phyloP scores from a whole-genome alignment of 2,329 filamentous ascomycete species.

The Paecilomyces formosus region DNA sequence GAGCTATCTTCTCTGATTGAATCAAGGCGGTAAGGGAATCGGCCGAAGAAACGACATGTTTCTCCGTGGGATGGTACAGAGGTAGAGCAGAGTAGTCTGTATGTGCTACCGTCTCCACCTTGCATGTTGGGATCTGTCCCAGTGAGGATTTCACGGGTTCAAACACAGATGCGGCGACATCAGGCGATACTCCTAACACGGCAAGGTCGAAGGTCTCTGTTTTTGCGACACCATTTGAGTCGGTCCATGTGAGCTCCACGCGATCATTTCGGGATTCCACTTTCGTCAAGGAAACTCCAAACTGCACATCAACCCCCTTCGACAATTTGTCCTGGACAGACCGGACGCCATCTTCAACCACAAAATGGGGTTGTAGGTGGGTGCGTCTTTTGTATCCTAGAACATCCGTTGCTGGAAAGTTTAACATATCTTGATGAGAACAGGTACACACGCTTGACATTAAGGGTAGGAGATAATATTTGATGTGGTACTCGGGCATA shows the following conservation, averaged over 20 bases:
- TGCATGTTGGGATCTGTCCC: conserved; percentile 40
- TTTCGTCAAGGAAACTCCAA: conserved; percentile 6
- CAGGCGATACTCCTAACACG: conserved; percentile 49
- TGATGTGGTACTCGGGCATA: conserved; percentile 41
- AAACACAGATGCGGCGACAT: conserved; percentile 45
- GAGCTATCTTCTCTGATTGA: background rate
- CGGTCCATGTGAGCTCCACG: conserved; percentile 4
- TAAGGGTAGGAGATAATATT: conserved; percentile 48
- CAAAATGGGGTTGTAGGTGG: conserved; percentile 12
- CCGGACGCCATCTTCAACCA: conserved; percentile 12
- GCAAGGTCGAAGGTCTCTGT: conserved; percentile 44
- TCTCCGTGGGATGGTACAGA: conserved; percentile 1
- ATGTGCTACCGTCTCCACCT: conserved; percentile 44
- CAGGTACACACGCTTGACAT: conserved; percentile 41
- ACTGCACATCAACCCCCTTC: conserved; percentile 6
- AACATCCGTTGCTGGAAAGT: conserved; percentile 14
- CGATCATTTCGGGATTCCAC: conserved; percentile 3
- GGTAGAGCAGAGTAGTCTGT: conserved; percentile 19
- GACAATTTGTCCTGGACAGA: conserved; percentile 9
- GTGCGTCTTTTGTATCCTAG: conserved; percentile 14
- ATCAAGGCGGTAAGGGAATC: conserved; percentile 4
- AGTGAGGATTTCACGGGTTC: conserved; percentile 33
- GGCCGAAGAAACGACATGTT: background rate
- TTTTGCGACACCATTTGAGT: conserved; percentile 2
- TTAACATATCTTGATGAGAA: conserved; percentile 13